Base-by-base conservation (phyloP, 176 grass and related monocot species). In the Phragmites australis region DNA sequence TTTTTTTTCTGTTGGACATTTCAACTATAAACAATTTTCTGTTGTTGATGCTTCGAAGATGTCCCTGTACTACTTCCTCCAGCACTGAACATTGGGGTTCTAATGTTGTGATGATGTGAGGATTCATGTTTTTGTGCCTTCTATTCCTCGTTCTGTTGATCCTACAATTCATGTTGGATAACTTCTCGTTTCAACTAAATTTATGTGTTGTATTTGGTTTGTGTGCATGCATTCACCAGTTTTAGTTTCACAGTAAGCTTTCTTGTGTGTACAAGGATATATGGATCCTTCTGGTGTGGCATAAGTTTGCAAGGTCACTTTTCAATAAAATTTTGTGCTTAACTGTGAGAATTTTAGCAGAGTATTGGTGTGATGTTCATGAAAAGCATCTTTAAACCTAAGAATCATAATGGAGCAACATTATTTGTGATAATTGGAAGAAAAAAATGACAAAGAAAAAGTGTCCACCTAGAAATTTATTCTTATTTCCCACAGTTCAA, bases 301-400 rank as follows among this genome's bases (percentile, higher is more conserved):
- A 81, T 85, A 89, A 80, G 81, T 78, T 78, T 86, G 88, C 78
- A 86, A 44, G 78, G 68, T 78, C 25, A 76, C 54, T 58, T 69
- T 76, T 76, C 44, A 51, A 53, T 77, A 51, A 37, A 80, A 54
- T 82, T 75, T 56, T 73, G 60, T 81, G 44, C 69, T 77, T 12
- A 34, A 83, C 22, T 81, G 47, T 83, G 47, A 83, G 3, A 45
- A 5, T 37, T 5, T 37, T 37, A 37, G 34, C 34, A 37, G 34
- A 37, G 34, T 2, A 37, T 37, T 37, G 34, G 34, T 37, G 34
- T 37, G 34, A 2, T 37, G 34, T 37, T 37, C 2, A 37, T 37
- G 34, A 37, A 37, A 37, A 37, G 5, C 34, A 37, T 5, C 2
- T 37, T 37, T 37, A 37, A 37, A 37, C 34, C 34, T 5, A 37